Evolutionary conservation across 2,329 filamentous ascomycete genomes (phyloP), one percentile per base, ranked within the genome.

Genomic region (Chaetomium sp.): DNA sequence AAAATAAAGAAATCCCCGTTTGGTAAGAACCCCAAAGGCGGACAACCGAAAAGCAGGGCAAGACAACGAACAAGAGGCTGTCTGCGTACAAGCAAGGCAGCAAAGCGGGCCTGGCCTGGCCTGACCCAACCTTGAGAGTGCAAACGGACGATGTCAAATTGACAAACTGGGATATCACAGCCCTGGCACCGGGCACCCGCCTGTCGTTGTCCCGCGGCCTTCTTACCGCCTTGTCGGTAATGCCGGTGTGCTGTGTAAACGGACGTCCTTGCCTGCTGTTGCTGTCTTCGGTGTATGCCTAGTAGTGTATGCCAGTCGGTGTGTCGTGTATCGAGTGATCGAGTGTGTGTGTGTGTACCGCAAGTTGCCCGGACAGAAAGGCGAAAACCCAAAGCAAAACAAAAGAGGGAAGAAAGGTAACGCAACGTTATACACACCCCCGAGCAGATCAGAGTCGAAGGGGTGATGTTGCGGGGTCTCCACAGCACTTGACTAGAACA

Each of bases 141-240:
- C 57, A 59, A 59, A 59, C 57, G 57, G 53, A 53, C 34, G 12
- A 11, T 27, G 19, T 27, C 40, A 12, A n/a, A 7, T 6, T n/a
- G 40, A 6, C 6, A 42, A 42, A 12, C 32, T 14, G 36, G 27
- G 42, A 42, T 19, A 4, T 27, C 38, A 38, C 49, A 43, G 38
- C 46, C 46, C 47, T 40, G 19, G 47, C 47, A 34, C 57, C 50
- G 47, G 50, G 46, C 46, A 48, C 49, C 49, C 34, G 52, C 49
- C 49, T 45, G 52, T 45, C 41, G 40, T 52, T 27, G 19, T 27
- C 19, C 19, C 19, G 19, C 19, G 19, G 19, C 19, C 6, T 37
- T 36, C 36, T 49, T 44, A 55, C 52, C 49, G 52, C 52, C 53
- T 46, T 14, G 55, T 32, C 53, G 42, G 44, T 14, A 10, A 50